A percentile compares a stretch with the other conserved stretches of the same genome.
Conservation (phyloP, 2,329 filamentous ascomycete genomes). For the Aspergillus caelatus region DNA sequence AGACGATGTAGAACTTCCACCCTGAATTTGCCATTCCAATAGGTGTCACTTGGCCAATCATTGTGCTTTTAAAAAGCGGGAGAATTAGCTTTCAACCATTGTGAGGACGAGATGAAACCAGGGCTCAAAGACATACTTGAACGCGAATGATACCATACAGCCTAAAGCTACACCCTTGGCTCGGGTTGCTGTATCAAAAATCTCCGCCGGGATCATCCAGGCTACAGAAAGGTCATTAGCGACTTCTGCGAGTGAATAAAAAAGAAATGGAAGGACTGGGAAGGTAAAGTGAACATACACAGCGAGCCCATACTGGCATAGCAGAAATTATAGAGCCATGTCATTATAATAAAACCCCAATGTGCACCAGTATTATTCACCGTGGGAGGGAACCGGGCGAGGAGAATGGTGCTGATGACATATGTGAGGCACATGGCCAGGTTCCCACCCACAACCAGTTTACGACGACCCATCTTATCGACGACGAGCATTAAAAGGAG, state of each 20-base stretch:
- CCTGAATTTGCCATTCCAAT: background rate
- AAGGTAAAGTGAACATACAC: too few species aligned
- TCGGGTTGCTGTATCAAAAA: background rate
- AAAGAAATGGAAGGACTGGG: too few species aligned
- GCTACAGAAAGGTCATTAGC: too few species aligned
- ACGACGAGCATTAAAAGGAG: background rate
- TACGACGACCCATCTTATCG: background rate
- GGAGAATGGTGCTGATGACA: background rate
- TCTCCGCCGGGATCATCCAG: background rate
- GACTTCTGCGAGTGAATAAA: too few species aligned
- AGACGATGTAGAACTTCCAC: background rate
- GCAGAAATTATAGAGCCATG: background rate
- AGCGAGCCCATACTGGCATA: too few species aligned
- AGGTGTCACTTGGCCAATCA: background rate
- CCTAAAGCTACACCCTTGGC: background rate
- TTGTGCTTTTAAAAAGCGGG: background rate
- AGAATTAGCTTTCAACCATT: too few species aligned
- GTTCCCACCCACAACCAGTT: background rate
- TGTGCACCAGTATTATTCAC: background rate
- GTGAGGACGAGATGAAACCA: too few species aligned
- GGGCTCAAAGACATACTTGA: background rate
- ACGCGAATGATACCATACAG: background rate
- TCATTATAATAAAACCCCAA: background rate
- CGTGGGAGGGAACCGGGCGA: background rate
- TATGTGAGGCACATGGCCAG: background rate